phyloP scores from a whole-genome alignment of 164 flowering plant genomes.

The Litsea cubeba region DNA sequence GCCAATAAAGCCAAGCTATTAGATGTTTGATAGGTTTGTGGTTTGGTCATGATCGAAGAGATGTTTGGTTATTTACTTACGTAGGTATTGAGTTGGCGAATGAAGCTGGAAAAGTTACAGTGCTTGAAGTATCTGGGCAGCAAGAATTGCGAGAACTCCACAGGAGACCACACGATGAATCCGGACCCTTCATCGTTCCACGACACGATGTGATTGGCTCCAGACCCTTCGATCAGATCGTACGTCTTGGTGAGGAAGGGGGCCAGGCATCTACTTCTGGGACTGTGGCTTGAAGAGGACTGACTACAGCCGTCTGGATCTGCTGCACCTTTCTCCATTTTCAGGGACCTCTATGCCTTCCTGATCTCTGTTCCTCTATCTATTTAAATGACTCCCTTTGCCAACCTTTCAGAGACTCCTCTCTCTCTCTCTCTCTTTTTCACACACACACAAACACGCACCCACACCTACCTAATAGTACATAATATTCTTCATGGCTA shows the following conservation, averaged over 20 bases:
- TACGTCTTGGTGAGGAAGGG: constrained; percentile 58
- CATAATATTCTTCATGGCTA: no score
- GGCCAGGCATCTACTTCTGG: constrained; percentile 33
- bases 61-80: constrained; percentile 27
- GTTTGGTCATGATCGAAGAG: no score
- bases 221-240: constrained; percentile 39
- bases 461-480: no score
- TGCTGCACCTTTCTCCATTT: not conserved
- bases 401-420: no score
- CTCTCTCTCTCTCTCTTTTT: not conserved
- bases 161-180: constrained; percentile 59
- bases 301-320: not conserved
- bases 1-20: not conserved
- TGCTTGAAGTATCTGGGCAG: constrained; percentile 71
- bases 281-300: constrained; percentile 7
- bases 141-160: constrained; percentile 48
- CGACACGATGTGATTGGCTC: constrained; percentile 28
- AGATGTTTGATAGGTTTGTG: no score
- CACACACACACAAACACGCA: no score
- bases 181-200: constrained; percentile 56
- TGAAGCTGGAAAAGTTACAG: constrained; percentile 64
- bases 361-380: not conserved
- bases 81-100: constrained; percentile 65
- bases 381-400: not conserved
- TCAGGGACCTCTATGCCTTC: not conserved